Evolutionary conservation across 192 early-diverging fungal genomes (phyloP).

Genomic region (Entophlyctis luteolus): DNA sequence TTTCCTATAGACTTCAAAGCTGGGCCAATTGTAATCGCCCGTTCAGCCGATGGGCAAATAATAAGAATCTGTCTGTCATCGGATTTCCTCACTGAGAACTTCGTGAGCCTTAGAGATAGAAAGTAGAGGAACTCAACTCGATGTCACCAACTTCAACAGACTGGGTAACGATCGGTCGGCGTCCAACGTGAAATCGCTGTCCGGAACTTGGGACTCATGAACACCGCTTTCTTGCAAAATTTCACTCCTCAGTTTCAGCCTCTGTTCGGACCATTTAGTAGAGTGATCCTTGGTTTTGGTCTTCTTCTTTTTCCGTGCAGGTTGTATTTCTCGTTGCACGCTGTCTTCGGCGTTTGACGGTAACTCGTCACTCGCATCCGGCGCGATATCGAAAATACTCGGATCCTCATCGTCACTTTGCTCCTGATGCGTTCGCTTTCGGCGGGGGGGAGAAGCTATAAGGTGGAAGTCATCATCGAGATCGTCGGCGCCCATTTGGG

Average conservation of each 20-base stretch:
- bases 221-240: no score
- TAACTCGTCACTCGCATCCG: background rate
- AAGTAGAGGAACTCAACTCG: background rate
- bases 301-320: background rate
- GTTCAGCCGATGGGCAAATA: conserved; percentile 58
- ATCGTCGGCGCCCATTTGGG: conserved; percentile 6
- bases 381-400: background rate
- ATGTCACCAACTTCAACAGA: conserved; percentile 6
- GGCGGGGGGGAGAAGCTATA: background rate
- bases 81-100: background rate
- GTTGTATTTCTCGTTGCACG: background rate
- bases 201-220: no score
- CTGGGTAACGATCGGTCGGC: conserved; percentile 13
- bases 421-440: background rate
- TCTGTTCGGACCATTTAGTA: background rate
- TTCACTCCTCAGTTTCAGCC: no score
- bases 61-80: conserved; percentile 36
- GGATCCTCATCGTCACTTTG: background rate
- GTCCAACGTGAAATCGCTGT: background rate
- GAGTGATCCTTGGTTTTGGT: background rate
- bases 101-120: background rate
- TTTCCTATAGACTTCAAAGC: conserved; percentile 51
- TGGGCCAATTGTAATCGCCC: conserved; percentile 58
- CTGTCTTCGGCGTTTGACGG: background rate
- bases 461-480: conserved; percentile 25